Evolutionary conservation across 768 basidiomycete genomes (phyloP), one percentile per base, ranked within the genome.

Genomic region (Asterophora lycoperdoides): DNA sequence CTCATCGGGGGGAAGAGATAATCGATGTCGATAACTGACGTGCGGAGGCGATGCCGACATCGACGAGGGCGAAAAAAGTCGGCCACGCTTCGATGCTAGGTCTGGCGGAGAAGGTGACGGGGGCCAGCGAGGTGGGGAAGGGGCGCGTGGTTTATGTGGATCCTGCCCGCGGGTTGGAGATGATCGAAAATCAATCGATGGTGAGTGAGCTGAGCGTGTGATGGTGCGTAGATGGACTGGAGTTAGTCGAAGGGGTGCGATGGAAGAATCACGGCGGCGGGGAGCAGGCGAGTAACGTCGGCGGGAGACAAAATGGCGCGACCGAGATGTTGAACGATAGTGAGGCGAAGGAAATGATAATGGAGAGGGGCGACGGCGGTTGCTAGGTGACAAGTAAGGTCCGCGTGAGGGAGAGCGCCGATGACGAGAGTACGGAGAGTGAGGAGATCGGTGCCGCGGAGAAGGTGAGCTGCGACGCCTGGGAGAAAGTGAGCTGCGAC

Each of bases 201-300:
- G 28, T 15, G 26, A 17, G 38, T 3, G 29, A 15, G 26, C 38
- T 23, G 17, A 48, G 28, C 49, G 54, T 38, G 43, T 45, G 33
- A 49, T 56, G 41, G 23, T 33, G 34, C 48, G 48, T 48, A 45
- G 48, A 42, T 55, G 42, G 7, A 55, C 28, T 5, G 53, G 53
- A 41, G 49, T 55, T 35, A 17, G 33, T 18, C 29, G 41, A 32
- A 26, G 20, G 36, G 26, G n/a, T 18, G 28, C 6, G 13, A 8
- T 3, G 30, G 30, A 9, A 32, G 13, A 13, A 4, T 3, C 9
- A 2, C 26, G 33, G 18, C 19, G 41, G 23, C 33, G 20, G 30
- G 18, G n/a, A 28, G 28, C 9, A 7, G 45, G 53, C 29, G 30
- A 49, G 8, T 41, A 8, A 2, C 11, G 15, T 39, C 41, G 42